phyloP scores from a whole-genome alignment of 495 filamentous ascomycete genomes.

The Peziza echinospora region DNA sequence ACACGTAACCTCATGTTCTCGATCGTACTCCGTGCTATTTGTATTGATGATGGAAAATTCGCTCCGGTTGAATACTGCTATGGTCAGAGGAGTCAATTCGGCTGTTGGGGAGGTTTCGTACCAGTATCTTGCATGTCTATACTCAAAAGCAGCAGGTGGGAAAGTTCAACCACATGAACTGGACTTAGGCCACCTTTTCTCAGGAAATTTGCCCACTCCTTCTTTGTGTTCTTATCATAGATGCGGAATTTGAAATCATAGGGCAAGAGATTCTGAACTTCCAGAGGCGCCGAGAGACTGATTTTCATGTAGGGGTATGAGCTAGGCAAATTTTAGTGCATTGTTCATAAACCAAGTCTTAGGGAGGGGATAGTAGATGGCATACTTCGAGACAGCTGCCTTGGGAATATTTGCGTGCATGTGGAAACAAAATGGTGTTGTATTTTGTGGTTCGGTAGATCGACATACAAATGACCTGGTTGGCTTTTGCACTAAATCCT shows the following conservation, averaged over 20 bases:
- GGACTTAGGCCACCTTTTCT: conserved; percentile 90
- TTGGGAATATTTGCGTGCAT: conserved; percentile 64
- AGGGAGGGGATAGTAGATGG: neutral
- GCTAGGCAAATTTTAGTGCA: conserved; percentile 20
- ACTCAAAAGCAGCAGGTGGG: conserved; percentile 76
- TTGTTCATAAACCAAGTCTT: too few species aligned
- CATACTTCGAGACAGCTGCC: conserved; percentile 50
- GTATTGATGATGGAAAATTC: conserved; percentile 95
- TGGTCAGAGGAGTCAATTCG: too few species aligned
- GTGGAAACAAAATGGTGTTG: conserved; percentile 87
- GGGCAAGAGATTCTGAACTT: conserved; percentile 82
- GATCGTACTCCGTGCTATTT: conserved; percentile 61
- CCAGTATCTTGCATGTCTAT: conserved; percentile 85
- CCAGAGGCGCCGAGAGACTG: conserved; percentile 71
- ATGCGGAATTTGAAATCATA: conserved; percentile 99
- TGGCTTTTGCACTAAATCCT: conserved; percentile 61
- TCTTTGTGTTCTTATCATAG: conserved; percentile 91
- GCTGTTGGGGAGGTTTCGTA: neutral
- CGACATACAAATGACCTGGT: conserved; percentile 70
- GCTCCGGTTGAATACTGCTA: conserved; percentile 65
- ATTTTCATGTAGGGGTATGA: conserved; percentile 89
- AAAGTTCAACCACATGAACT: conserved; percentile 88
- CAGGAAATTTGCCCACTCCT: conserved; percentile 96
- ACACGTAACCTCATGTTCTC: conserved; percentile 56
- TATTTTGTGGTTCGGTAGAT: conserved; percentile 54